Conservation (phyloP, 768 basidiomycete species). For the Tulasnella sp. region DNA sequence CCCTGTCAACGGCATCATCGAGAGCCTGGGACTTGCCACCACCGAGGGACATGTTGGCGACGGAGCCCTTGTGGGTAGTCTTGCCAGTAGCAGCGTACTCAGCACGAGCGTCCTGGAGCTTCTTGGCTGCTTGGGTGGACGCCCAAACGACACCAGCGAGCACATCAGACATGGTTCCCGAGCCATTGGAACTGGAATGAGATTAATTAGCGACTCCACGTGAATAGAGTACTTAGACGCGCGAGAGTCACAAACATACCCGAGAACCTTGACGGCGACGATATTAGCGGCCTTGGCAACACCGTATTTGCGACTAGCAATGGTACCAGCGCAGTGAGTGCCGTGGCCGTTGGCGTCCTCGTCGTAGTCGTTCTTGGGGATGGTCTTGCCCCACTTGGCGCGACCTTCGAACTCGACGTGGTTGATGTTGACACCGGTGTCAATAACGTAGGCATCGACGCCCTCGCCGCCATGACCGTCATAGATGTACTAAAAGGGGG, state of each 20-base stretch:
- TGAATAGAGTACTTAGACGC: neutral
- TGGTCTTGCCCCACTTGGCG: constrained; percentile 87
- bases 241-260: constrained; percentile 4
- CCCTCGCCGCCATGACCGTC: constrained; percentile 71
- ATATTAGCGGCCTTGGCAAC: constrained; percentile 91
- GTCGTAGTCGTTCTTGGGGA: constrained; percentile 75
- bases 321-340: constrained; percentile 66
- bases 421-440: constrained; percentile 70
- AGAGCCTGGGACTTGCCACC: constrained; percentile 85
- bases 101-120: constrained; percentile 51
- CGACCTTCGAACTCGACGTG: constrained; percentile 87
- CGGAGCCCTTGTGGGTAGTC: constrained; percentile 85
- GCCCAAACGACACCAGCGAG: constrained; percentile 83
- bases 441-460: constrained; percentile 68
- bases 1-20: constrained; percentile 76
- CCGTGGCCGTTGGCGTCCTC: constrained; percentile 95
- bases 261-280: constrained; percentile 73
- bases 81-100: constrained; percentile 67
- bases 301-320: constrained; percentile 88
- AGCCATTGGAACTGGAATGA: constrained; percentile 78
- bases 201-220: neutral
- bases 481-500: constrained; percentile 55
- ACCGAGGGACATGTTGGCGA: constrained; percentile 96
- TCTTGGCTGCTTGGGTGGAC: constrained; percentile 39
- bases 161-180: constrained; percentile 92